These are phyloP conservation scores for Rutstroemia sp. DNA, from an alignment of 2,329 filamentous ascomycete species.

Conservation along the genomic window DNA sequence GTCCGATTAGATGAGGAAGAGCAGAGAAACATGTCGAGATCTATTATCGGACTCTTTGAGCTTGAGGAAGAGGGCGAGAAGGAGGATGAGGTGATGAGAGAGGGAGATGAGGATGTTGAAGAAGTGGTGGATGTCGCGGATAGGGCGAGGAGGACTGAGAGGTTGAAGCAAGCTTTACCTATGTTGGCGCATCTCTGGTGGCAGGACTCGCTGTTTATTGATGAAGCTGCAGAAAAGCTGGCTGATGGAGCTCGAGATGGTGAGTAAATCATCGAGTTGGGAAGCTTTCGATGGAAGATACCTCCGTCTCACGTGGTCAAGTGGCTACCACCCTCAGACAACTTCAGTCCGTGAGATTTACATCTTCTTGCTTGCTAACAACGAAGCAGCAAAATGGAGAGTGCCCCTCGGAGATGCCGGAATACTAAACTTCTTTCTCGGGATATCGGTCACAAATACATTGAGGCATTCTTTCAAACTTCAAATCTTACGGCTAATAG, in stretches of 20 bases:
- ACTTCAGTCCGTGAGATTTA: neutral
- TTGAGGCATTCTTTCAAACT: constrained; percentile 34
- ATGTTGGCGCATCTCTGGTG: constrained; percentile 34
- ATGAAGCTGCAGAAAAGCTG: constrained; percentile 42
- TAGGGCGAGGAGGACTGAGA: constrained; percentile 22
- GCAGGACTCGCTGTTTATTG: constrained; percentile 36
- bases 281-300: neutral
- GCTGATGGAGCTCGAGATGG: constrained; percentile 50
- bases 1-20: constrained; percentile 9
- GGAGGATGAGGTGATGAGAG: constrained; percentile 10
- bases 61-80: constrained; percentile 12
- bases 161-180: constrained; percentile 18
- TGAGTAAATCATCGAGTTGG: constrained; percentile 31
- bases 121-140: constrained; percentile 25
- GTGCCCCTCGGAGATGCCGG: constrained; percentile 50
- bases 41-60: constrained; percentile 17
- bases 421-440: constrained; percentile 48
- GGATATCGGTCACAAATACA: constrained; percentile 32
- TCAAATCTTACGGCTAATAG: constrained; percentile 50
- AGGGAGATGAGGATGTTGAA: constrained; percentile 18
- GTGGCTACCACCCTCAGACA: neutral
- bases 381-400: constrained; percentile 45
- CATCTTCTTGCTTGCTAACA: constrained; percentile 13
- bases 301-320: constrained; percentile 1
- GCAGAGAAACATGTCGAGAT: constrained; percentile 14